Percentiles rank a stretch among this genome's conserved stretches.
Evolutionary conservation across 495 filamentous ascomycete genomes (phyloP).

Genomic region (Podospora pseudoanserina): DNA sequence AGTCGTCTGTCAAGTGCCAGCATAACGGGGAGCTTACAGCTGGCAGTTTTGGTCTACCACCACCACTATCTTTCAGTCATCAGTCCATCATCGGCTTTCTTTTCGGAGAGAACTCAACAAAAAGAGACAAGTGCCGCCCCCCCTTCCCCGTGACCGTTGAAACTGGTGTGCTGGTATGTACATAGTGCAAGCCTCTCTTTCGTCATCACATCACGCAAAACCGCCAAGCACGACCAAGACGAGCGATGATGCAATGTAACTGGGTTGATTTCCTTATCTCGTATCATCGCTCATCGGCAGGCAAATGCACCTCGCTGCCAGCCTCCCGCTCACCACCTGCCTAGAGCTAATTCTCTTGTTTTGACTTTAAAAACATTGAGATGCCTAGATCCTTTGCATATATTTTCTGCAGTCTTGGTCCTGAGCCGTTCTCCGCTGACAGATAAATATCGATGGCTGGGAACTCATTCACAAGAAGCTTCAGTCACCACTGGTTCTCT

Average conservation of each 20-base stretch:
- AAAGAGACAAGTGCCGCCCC: not conserved
- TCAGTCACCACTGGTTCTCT: not conserved
- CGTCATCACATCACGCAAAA: not conserved
- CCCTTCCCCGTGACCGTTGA: not conserved
- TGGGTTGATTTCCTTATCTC: not conserved
- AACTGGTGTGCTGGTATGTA: not conserved
- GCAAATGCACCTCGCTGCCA: not conserved
- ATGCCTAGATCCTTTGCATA: no score
- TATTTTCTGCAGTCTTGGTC: no score
- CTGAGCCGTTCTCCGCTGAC: no score
- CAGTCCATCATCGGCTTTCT: not conserved
- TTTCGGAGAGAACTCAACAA: not conserved
- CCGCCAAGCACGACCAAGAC: not conserved
- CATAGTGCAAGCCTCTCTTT: not conserved
- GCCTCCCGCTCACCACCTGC: not conserved
- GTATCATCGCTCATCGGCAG: not conserved
- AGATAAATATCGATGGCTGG: not conserved
- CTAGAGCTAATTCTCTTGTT: no score
- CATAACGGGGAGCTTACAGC: not conserved
- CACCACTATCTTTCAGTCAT: not conserved
- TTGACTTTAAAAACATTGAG: no score
- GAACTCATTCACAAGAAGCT: not conserved
- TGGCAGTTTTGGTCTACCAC: not conserved
- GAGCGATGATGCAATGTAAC: slow-evolving; percentile 4
- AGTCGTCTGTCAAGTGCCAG: not conserved